These are phyloP conservation scores for Aspergillus leporis DNA, from an alignment of 495 filamentous ascomycete genomes.

Conservation along the genomic window DNA sequence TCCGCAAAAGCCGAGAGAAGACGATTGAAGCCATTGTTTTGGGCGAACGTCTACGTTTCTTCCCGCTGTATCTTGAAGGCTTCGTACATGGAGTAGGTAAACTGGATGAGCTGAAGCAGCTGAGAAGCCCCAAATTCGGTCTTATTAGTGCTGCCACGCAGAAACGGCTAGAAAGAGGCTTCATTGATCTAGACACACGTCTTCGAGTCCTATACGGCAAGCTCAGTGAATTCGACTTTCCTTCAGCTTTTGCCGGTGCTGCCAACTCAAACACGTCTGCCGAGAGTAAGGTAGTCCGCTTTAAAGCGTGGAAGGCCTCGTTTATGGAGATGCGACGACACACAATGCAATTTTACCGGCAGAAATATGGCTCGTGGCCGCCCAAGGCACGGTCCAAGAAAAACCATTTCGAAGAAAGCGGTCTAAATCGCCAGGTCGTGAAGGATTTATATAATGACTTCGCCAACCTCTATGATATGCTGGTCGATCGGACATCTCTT, in stretches of 20 bases:
- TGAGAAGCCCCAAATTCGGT: slow-evolving; percentile 66
- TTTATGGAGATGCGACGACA: slow-evolving; percentile 76
- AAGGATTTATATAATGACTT: slow-evolving; percentile 84
- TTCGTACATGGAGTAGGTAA: slow-evolving; percentile 94
- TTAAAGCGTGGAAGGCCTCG: slow-evolving; percentile 75
- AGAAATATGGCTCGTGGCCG: slow-evolving; percentile 88
- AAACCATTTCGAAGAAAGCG: slow-evolving; percentile 81
- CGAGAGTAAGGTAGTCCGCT: slow-evolving; percentile 76
- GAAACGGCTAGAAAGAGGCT: slow-evolving; percentile 76
- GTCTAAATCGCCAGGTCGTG: slow-evolving; percentile 81
- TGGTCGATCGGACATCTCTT: slow-evolving; percentile 68
- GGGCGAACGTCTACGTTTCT: slow-evolving; percentile 81
- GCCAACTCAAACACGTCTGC: slow-evolving; percentile 72
- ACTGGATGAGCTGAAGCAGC: slow-evolving; percentile 68
- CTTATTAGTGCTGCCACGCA: slow-evolving; percentile 70
- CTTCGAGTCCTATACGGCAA: slow-evolving; percentile 64
- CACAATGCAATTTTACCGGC: slow-evolving; percentile 74
- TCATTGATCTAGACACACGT: slow-evolving; percentile 73
- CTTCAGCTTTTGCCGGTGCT: slow-evolving; percentile 84
- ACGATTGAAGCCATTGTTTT: slow-evolving; percentile 87
- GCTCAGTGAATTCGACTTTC: slow-evolving; percentile 84
- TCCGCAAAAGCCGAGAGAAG: slow-evolving; percentile 81
- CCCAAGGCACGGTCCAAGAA: slow-evolving; percentile 91
- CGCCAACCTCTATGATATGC: slow-evolving; percentile 80
- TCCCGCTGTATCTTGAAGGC: slow-evolving; percentile 81